Conservation (phyloP, 768 basidiomycete species). For the Collybiopsis confluens region DNA sequence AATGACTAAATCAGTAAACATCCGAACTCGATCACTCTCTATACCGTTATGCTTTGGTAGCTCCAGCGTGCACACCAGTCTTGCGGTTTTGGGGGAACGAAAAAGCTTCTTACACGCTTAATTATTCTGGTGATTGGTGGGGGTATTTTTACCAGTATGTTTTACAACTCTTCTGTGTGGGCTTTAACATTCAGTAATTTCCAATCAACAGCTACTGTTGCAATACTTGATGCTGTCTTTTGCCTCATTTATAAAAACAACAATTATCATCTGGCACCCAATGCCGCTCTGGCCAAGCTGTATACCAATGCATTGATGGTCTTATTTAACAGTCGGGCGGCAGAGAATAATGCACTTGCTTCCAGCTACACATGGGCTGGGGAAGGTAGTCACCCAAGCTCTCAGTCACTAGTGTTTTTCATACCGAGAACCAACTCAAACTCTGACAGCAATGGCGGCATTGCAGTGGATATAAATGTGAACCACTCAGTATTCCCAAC, state of each 20-base stretch:
- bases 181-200: background rate
- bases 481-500: too few relatives aligned
- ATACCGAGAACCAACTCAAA: too few relatives aligned
- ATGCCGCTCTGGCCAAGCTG: background rate
- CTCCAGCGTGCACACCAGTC: background rate
- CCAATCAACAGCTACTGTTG: background rate
- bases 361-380: background rate
- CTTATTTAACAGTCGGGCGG: background rate
- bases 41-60: too few relatives aligned
- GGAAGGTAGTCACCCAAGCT: background rate
- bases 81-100: background rate
- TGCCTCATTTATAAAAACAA: background rate
- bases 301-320: conserved; percentile 2
- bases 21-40: too few relatives aligned
- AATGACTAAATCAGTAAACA: background rate
- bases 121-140: background rate
- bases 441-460: too few relatives aligned
- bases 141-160: background rate
- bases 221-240: conserved; percentile 1
- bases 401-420: background rate
- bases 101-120: background rate
- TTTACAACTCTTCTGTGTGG: background rate
- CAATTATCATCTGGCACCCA: background rate
- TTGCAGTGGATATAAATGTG: too few relatives aligned
- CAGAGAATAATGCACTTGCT: background rate